Percentiles rank a stretch among this genome's conserved stretches.
phyloP scores from a whole-genome alignment of 2,329 filamentous ascomycete species.

The Curvularia sp. region DNA sequence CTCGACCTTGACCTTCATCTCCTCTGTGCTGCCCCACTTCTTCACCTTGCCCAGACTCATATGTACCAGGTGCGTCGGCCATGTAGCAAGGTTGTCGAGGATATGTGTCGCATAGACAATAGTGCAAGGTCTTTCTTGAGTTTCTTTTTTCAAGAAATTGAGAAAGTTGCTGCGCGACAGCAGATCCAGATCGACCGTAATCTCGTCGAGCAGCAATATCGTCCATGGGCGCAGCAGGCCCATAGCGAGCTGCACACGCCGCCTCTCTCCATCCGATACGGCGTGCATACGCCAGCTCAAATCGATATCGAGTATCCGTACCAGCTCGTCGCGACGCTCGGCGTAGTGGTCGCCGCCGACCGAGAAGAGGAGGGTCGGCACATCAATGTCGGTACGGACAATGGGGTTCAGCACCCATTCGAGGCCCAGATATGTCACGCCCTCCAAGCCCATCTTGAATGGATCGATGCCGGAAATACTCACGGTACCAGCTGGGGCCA shows the following conservation, averaged over 20 bases:
- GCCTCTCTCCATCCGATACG: conserved; percentile 88
- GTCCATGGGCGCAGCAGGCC: conserved; percentile 90
- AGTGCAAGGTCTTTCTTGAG: conserved; percentile 79
- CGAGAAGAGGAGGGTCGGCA: conserved; percentile 80
- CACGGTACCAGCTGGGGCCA: conserved; percentile 79
- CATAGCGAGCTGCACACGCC: conserved; percentile 95
- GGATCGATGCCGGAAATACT: conserved; percentile 84
- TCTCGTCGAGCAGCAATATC: conserved; percentile 90
- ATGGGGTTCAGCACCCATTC: conserved; percentile 99
- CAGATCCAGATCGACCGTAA: conserved; percentile 94
- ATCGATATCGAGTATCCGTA: conserved; percentile 90
- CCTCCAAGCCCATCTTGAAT: conserved; percentile 87
- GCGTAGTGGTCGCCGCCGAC: conserved; percentile 88
- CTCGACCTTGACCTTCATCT: conserved; percentile 61
- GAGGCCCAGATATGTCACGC: conserved; percentile 94
- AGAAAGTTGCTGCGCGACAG: conserved; percentile 85
- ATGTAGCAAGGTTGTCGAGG: conserved; percentile 89
- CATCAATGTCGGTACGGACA: conserved; percentile 92
- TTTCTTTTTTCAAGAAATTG: conserved; percentile 84
- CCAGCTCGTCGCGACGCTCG: conserved; percentile 82
- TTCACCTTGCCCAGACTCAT: conserved; percentile 90
- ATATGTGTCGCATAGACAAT: conserved; percentile 99
- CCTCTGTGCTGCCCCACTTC: conserved; percentile 79
- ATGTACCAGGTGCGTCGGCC: conserved; percentile 95
- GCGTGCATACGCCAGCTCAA: conserved; percentile 93